Percentiles rank a stretch among this genome's conserved stretches.
Conservation (phyloP, 2,329 filamentous ascomycete species). For the Diaporthe citrichinensis region DNA sequence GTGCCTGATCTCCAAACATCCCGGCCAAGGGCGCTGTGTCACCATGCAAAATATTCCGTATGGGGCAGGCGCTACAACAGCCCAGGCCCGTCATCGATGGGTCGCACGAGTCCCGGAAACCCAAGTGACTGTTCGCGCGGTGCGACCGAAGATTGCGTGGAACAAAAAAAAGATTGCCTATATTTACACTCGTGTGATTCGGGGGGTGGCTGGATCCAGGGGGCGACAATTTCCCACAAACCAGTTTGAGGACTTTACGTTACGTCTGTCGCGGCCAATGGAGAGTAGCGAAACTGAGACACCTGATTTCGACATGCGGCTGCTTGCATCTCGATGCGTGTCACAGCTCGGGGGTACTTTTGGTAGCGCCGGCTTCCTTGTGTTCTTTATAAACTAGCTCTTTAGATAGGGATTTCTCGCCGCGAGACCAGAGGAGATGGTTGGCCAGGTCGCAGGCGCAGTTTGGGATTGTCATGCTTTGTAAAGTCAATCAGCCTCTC, state of each 20-base stretch:
- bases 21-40: background rate
- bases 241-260: background rate
- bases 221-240: background rate
- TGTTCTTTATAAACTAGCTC: background rate
- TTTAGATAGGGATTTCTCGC: background rate
- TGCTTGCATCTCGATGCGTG: constrained; percentile 7
- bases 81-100: background rate
- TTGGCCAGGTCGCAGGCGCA: background rate
- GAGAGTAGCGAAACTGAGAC: background rate
- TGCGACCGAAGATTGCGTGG: constrained; percentile 5
- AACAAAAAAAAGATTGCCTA: background rate
- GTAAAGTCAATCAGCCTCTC: no score
- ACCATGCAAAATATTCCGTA: constrained; percentile 8
- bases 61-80: background rate
- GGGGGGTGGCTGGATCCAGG: background rate
- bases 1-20: background rate
- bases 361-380: constrained; percentile 24
- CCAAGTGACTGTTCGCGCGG: background rate
- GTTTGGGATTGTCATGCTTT: no score
- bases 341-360: constrained; percentile 16
- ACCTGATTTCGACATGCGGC: background rate
- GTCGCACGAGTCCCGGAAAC: constrained; percentile 7
- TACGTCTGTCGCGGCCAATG: background rate
- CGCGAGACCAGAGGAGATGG: background rate
- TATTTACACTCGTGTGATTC: background rate